phyloP scores from a whole-genome alignment of 2,329 filamentous ascomycete species.

The Fusarium buxicola region DNA sequence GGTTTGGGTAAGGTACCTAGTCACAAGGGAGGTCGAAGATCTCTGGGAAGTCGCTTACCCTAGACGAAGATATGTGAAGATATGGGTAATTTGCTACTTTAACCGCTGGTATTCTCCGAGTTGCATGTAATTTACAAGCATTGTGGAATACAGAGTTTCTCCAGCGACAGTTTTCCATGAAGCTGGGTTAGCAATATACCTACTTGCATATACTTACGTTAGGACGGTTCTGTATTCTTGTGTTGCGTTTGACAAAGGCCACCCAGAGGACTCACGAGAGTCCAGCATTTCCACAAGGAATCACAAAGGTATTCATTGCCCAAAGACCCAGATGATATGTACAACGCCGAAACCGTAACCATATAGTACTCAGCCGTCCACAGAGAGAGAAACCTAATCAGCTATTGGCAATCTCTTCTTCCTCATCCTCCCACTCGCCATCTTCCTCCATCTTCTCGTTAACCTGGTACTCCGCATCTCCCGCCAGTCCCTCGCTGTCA shows the following conservation, averaged over 20 bases:
- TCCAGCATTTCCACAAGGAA: slow-evolving; percentile 24
- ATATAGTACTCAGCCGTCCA: slow-evolving; percentile 25
- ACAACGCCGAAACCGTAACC: slow-evolving; percentile 43
- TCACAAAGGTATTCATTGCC: slow-evolving; percentile 42
- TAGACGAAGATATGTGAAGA: background rate
- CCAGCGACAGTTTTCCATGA: no score
- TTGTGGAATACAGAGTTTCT: no score
- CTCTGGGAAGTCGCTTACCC: background rate
- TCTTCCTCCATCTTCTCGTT: slow-evolving; percentile 63
- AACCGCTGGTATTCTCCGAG: no score
- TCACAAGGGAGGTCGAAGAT: background rate
- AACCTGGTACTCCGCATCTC: slow-evolving; percentile 61
- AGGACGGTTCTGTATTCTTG: no score
- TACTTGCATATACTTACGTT: no score
- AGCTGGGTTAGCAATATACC: no score
- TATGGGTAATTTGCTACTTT: no score
- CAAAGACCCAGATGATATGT: slow-evolving; percentile 37
- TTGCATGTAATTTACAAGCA: no score
- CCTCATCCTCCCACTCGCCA: slow-evolving; percentile 65
- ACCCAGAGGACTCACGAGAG: background rate
- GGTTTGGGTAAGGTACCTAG: no score
- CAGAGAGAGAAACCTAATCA: slow-evolving; percentile 16
- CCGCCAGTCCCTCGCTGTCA: slow-evolving; percentile 63
- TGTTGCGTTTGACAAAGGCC: no score
- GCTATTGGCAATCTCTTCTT: slow-evolving; percentile 54